Evolutionary conservation across 306 rosid genomes (phyloP), one percentile per base, ranked within the genome.

Genomic region (Sophora flavescens): DNA sequence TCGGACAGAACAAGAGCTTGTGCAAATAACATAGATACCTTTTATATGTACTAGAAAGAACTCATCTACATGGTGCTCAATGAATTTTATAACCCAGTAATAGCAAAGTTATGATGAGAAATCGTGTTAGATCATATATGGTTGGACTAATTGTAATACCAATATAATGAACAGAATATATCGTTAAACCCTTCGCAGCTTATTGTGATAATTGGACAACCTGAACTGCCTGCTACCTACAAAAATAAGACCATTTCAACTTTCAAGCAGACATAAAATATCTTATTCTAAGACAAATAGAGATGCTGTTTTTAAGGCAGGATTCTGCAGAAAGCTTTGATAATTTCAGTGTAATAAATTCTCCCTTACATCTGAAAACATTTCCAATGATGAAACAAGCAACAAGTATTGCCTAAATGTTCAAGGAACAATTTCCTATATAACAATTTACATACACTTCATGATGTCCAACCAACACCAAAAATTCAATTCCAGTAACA

Each of bases 351-450:
- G 70, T 16, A 36, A 47, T 14, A 3, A 26, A 36, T 48, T 74
- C 11, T 65, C 47, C 63, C 48, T 35, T 22, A 17, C 9, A 47
- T 32, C 50, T 62, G 63, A 53, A 67, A 67, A 50, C 39, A 36
- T 4, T 35, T 11, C 57, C 30, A 58, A 14, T 7, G 14, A 47
- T 11, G 53, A 67, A 68, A 80, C 36, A 74, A 58, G 70, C 64
- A 66, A 77, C 48, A 47, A 74, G 6, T 65, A 75, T 68, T 81
- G 38, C 60, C 54, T 61, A 16, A 32, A 60, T 60, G 74, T 47
- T 65, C 22, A 26, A 71, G 76, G 59, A 77, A 61, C n/a, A 41
- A 18, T 54, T 72, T 58, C 35, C 53, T 59, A 8, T 35, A 2
- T 17, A 14, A 45, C 51, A 52, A 6, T 58, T 58, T 41, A 41